These are phyloP conservation scores for Hericium erinaceus DNA, from an alignment of 768 basidiomycete species.

Conservation along the genomic window DNA sequence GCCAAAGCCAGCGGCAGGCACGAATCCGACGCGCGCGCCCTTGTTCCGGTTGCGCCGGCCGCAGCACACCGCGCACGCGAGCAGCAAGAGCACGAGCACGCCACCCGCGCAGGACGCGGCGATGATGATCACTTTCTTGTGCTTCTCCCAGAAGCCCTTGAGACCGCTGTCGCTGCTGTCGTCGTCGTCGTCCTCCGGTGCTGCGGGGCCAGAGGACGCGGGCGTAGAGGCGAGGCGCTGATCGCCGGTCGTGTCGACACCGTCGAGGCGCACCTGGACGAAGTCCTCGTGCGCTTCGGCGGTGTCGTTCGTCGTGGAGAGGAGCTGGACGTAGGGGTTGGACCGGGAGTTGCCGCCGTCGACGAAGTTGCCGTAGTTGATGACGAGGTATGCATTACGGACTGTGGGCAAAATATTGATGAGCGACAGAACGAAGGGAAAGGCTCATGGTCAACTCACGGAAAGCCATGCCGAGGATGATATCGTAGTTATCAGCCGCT, in stretches of 20 bases:
- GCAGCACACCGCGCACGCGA: slow-evolving; percentile 38
- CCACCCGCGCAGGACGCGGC: slow-evolving; percentile 62
- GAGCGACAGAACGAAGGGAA: background rate
- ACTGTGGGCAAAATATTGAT: slow-evolving; percentile 27
- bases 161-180: slow-evolving; percentile 36
- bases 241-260: background rate
- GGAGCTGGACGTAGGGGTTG: slow-evolving; percentile 54
- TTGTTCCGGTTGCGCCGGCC: slow-evolving; percentile 23
- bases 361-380: slow-evolving; percentile 59
- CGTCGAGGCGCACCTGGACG: background rate
- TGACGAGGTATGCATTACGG: slow-evolving; percentile 52
- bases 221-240: slow-evolving; percentile 40
- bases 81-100: slow-evolving; percentile 42
- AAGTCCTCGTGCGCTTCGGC: slow-evolving; percentile 22
- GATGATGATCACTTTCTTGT: slow-evolving; percentile 57
- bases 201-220: slow-evolving; percentile 49
- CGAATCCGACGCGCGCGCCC: background rate
- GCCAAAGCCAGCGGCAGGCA: background rate
- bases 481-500: slow-evolving; percentile 42
- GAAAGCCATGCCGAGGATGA: slow-evolving; percentile 69
- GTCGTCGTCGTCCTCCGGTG: slow-evolving; percentile 58
- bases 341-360: slow-evolving; percentile 27
- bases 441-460: slow-evolving; percentile 29
- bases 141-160: slow-evolving; percentile 11
- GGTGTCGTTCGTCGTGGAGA: slow-evolving; percentile 43